Base-by-base conservation (phyloP, 768 basidiomycete genomes). In the Galerina sulciceps region DNA sequence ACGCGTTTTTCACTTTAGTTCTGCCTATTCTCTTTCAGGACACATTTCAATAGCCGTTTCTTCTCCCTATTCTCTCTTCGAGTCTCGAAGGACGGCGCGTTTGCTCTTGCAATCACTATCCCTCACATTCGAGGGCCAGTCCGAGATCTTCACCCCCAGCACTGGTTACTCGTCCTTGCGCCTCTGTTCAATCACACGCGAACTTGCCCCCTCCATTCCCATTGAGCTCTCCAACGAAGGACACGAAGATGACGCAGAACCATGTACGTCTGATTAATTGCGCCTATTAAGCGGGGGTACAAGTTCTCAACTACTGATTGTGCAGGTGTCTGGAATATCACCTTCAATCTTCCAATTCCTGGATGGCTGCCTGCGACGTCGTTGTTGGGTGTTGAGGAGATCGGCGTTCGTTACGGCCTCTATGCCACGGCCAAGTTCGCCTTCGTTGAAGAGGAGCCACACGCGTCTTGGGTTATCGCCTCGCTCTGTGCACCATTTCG, bases 1-100 rank as follows among this genome's bases (percentile, higher is more conserved):
- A 31, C 26, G 26, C 26, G 36, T 42, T n/a, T 40, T 35, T 56
- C 8, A 41, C 17, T 44, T 15, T 51, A 97, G 94, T 57, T 88
- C 90, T 57, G 87, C 87, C 1, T 96, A 94, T 72, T 96, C 95
- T 10, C 81, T 97, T 44, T 89, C 93, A 9, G 95, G 94, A 3
- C 83, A 94, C 69, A 77, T 96, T 18, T 76, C 85, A 20, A 75
- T 96, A 53, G 80, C 85, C 0, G 64, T 95, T 34, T 76, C 83
- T 3, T 80, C 89, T 0, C 75, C 87, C 1, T 79, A 72, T 52
- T 84, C 84, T 10, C 67, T 88, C 22, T 86, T 90, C 61, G 81
- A 82, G 59, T 79, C 80, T 59, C 81, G 79, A 56, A 75, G 78
- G 47, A 71, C 85, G 0, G 72, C 80, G 9, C 82, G 76, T 38